Evolutionary conservation across 371 early-diverging fungal genomes (phyloP).

Genomic region (Rhizopus delemar): DNA sequence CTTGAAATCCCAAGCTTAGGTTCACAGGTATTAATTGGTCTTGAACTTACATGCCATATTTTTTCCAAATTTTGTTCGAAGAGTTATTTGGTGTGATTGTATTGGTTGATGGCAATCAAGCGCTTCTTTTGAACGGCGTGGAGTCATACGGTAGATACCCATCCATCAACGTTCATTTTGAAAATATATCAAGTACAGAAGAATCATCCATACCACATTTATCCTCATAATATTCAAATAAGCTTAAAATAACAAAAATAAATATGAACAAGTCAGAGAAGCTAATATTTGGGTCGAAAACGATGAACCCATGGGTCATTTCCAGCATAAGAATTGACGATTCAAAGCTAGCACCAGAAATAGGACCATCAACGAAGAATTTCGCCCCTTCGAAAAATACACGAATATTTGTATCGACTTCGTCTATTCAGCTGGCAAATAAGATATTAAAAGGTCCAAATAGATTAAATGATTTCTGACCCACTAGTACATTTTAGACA

Average conservation of each 20-base stretch:
- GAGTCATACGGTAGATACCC: constrained; percentile 15
- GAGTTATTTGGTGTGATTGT: too few relatives aligned
- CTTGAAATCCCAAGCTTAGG: too few relatives aligned
- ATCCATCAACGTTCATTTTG: constrained; percentile 14
- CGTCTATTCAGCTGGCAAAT: constrained; percentile 9
- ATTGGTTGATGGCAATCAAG: constrained; percentile 16
- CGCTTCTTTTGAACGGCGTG: constrained; percentile 12
- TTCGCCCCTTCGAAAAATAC: constrained; percentile 14
- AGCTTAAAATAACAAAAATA: constrained; percentile 10
- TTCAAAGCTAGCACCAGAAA: constrained; percentile 10
- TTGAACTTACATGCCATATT: too few relatives aligned
- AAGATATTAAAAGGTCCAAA: constrained; percentile 14
- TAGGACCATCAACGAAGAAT: constrained; percentile 16
- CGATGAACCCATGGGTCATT: constrained; percentile 12
- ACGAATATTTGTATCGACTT: constrained; percentile 10
- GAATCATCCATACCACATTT: constrained; percentile 14
- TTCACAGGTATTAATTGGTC: too few relatives aligned
- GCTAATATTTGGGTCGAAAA: constrained; percentile 10
- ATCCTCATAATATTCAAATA: constrained; percentile 12
- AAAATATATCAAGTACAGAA: constrained; percentile 8
- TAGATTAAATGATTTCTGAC: constrained; percentile 12
- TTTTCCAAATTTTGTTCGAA: too few relatives aligned
- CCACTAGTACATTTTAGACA: constrained; percentile 13
- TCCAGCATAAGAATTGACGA: constrained; percentile 14
- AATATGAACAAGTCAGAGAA: constrained; percentile 11